These are phyloP conservation scores for Ramaria rubella DNA, from an alignment of 768 basidiomycete species.

Conservation along the genomic window DNA sequence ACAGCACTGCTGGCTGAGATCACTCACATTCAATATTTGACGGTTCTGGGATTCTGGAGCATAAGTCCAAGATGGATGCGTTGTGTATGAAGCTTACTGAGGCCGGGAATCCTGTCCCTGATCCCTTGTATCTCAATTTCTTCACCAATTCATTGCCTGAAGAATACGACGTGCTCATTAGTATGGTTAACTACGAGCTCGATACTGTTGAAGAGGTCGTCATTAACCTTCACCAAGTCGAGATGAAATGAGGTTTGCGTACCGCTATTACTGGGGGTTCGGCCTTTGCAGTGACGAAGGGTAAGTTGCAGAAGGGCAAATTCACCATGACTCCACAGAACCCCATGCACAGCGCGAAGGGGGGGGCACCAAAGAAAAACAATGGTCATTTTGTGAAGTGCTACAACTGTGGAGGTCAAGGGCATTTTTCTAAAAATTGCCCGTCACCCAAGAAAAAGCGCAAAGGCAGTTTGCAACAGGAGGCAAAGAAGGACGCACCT, in stretches of 20 bases:
- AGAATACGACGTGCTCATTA: background rate
- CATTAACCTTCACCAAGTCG: background rate
- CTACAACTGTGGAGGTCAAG: background rate
- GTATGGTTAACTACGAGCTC: background rate
- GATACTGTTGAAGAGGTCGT: constrained; percentile 1
- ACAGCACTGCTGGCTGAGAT: background rate
- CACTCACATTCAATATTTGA: background rate
- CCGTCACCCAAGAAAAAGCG: background rate
- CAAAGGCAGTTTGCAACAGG: background rate
- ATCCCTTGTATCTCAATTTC: background rate
- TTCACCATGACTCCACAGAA: background rate
- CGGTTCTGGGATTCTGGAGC: background rate
- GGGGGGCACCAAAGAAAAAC: background rate
- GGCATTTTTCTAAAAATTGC: background rate
- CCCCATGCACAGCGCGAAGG: background rate
- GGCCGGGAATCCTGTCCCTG: background rate
- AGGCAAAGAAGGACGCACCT: background rate
- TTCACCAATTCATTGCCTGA: background rate
- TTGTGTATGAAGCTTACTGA: background rate
- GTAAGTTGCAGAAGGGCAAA: background rate
- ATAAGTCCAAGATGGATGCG: background rate
- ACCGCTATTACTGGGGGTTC: background rate
- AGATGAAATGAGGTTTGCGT: background rate
- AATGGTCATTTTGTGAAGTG: background rate
- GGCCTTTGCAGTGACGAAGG: background rate